A percentile compares a stretch with the other conserved stretches of the same genome.
phyloP scores from a whole-genome alignment of 2,329 filamentous ascomycete species.

The Microsporum canis region DNA sequence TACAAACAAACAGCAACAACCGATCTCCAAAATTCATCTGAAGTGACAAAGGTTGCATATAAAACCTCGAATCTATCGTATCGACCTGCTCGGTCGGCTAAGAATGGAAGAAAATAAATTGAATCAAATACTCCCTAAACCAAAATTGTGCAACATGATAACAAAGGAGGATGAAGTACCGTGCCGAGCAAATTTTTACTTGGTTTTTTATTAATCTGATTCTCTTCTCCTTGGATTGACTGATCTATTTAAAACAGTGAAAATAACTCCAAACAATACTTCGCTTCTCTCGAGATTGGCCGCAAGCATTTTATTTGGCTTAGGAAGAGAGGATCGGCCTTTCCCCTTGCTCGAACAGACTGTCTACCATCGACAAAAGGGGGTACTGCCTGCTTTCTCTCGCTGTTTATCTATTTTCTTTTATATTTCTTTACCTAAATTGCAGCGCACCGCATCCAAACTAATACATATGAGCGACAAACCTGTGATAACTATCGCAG shows the following conservation, averaged over 20 bases:
- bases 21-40: slow-evolving; percentile 45
- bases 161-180: slow-evolving; percentile 19
- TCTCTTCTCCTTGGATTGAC: slow-evolving; percentile 5
- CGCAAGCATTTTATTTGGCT: slow-evolving; percentile 30
- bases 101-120: background rate
- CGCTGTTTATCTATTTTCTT: slow-evolving; percentile 9
- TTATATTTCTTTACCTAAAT: slow-evolving; percentile 4
- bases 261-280: slow-evolving; percentile 5
- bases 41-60: slow-evolving; percentile 21
- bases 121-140: slow-evolving; percentile 17
- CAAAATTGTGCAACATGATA: slow-evolving; percentile 25
- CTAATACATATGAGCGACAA: slow-evolving; percentile 13
- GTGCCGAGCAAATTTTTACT: slow-evolving; percentile 8
- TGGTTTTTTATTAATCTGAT: slow-evolving; percentile 1
- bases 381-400: slow-evolving; percentile 4
- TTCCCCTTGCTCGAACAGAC: background rate
- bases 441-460: slow-evolving; percentile 4
- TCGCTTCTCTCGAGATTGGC: slow-evolving; percentile 37
- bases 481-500: slow-evolving; percentile 25
- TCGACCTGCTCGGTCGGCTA: slow-evolving; percentile 2
- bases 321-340: slow-evolving; percentile 16
- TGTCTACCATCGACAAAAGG: slow-evolving; percentile 10
- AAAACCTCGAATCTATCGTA: slow-evolving; percentile 18
- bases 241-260: background rate
- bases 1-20: slow-evolving; percentile 34